Evolutionary conservation across 2,329 filamentous ascomycete species (phyloP), one percentile per base, ranked within the genome.

Genomic region (Aspergillus glaucus): DNA sequence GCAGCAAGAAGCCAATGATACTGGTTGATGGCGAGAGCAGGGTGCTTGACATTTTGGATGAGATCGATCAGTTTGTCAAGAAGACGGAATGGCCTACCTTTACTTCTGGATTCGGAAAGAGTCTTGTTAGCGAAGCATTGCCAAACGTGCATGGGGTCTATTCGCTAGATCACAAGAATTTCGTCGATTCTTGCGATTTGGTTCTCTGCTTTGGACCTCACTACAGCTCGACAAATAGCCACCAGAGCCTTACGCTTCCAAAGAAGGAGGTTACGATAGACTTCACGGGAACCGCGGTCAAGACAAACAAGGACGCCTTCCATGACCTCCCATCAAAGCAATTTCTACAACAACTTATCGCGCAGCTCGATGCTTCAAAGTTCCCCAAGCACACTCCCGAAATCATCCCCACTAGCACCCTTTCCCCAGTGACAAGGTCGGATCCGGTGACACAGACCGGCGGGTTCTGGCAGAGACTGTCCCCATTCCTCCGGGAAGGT

Each of bases 171-270:
- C 41, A 36, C 44, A 55, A 53, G 44, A 32, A 45, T n/a, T 49
- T 56, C 19, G 75, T 75, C 0, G 61, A 68, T 30, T 58, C 58
- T 3, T 62, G 67, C 4, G 70, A 73, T 46, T 58, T 72, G 17
- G 64, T 73, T 10, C 55, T 73, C 2, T 52, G 46, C 37, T 55
- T 61, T 80, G 85, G 62, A 2, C 62, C 62, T 2, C 64, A 67
- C 46, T 61, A 60, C 45, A 74, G 70, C 15, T 72, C 75, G 49
- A 74, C 73, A 40, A 73, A 76, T 50, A 75, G 66, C 9, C 81
- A 86, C 10, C 88, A 88, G 30, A 95, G 92, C 73, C 86, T 85
- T 0, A 90, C 92, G 65, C 79, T 84, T 53, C 85, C 88, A 32
- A 86, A 83, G 1, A 82, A 88, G 61, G 79, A 91, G 45, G 84